phyloP scores from a whole-genome alignment of 306 rosid genomes.

The Quercus agrifolia region DNA sequence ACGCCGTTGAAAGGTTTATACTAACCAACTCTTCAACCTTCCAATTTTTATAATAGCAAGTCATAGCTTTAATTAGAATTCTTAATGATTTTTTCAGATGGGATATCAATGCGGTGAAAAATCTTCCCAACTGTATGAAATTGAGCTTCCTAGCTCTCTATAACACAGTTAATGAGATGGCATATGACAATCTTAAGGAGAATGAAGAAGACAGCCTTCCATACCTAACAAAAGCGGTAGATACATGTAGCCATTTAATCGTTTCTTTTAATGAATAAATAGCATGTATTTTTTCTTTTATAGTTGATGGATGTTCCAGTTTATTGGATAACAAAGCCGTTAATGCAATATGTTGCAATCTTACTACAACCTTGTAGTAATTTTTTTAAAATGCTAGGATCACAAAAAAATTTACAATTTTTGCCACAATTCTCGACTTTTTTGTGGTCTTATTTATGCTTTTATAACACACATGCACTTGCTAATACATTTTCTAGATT shows the following conservation, averaged over 20 bases:
- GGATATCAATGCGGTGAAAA: conserved; percentile 37
- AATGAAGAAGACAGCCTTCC: conserved; percentile 42
- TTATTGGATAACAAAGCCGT: too few relatives aligned
- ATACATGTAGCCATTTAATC: background rate
- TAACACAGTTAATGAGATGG: conserved; percentile 55
- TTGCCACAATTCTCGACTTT: too few relatives aligned
- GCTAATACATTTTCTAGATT: too few relatives aligned
- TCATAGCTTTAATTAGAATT: background rate
- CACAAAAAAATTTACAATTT: too few relatives aligned
- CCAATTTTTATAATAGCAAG: background rate
- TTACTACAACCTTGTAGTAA: too few relatives aligned
- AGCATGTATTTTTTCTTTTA: too few relatives aligned
- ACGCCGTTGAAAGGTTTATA: conserved; percentile 44
- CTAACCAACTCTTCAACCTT: background rate
- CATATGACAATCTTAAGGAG: conserved; percentile 31
- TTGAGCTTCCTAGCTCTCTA: conserved; percentile 58
- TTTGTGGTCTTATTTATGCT: too few relatives aligned
- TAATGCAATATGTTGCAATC: too few relatives aligned
- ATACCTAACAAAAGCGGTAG: conserved; percentile 36
- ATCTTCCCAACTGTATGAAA: conserved; percentile 55
- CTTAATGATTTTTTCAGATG: conserved; percentile 32
- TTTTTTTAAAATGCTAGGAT: too few relatives aligned
- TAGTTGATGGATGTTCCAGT: too few relatives aligned
- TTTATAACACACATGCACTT: too few relatives aligned
- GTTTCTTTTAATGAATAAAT: too few relatives aligned